Base-by-base conservation (phyloP, 1,139 yeast genomes). In the Geotrichum siamense region DNA sequence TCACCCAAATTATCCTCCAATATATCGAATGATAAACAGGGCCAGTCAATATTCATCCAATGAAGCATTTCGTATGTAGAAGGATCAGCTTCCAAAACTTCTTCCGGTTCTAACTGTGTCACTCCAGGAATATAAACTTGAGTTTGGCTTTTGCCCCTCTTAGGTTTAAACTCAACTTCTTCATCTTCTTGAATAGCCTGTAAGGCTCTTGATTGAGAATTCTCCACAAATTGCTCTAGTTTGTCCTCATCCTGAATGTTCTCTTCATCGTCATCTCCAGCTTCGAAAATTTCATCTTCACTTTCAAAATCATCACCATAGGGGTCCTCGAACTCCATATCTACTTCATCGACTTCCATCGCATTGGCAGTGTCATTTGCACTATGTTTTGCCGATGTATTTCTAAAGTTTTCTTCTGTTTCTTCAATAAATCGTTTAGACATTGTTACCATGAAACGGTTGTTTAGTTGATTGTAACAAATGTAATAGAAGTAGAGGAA, bases 31-130 rank as follows among this genome's bases (percentile, higher is more conserved):
- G 96, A 85, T 59, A 91, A 70, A 66, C 96, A 87, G 17, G 99
- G 97, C 97, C 98, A 91, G 57, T 95, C 94, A 62, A 91, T 70
- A 61, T 84, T 85, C 51, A 91, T 85, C 58, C 85, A 85, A 65
- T 91, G 99, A 48, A 91, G 71, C 97, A 91, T 89, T 58, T 91
- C 95, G 62, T 93, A 91, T 3, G 91, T 96, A 13, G 91, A 72
- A 45, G 95, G 95, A 66, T 91, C 98, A 1, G 98, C 96, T 66
- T 91, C 97, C 61, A 91, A 72, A 8, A 83, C 94, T 68, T 91
- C 98, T 67, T 87, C 94, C 2, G 95, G 94, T 1, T 96, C 97
- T 53, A 91, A 71, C 56, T 78, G 79, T 25, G 93, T 82, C 65
- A 78, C 75, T 61, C 87, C 94, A 21, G 97, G 97, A 54, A 89